Evolutionary conservation across 2,329 filamentous ascomycete genomes (phyloP).

Genomic region (Endoconidiophora polonica): DNA sequence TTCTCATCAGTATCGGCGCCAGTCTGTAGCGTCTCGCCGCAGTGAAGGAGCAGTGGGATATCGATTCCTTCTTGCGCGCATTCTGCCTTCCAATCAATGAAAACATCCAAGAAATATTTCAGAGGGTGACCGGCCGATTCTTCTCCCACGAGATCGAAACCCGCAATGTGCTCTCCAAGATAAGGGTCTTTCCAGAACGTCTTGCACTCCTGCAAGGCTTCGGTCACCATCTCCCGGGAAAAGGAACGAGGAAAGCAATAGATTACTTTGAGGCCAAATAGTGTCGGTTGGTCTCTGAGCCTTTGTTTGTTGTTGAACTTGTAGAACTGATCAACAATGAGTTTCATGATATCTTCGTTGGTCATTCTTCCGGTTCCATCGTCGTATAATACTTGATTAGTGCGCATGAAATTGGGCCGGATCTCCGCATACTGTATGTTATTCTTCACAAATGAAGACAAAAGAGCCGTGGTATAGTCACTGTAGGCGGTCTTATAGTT

Average conservation of each 20-base stretch:
- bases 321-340: constrained; percentile 38
- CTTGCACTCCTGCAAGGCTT: constrained; percentile 44
- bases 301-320: constrained; percentile 22
- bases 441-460: constrained; percentile 45
- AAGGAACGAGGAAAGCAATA: constrained; percentile 55
- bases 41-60: constrained; percentile 62
- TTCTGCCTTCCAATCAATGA: constrained; percentile 37
- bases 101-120: constrained; percentile 34
- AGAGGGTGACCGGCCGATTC: constrained; percentile 45
- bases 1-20: constrained; percentile 51
- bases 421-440: constrained; percentile 58
- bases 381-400: constrained; percentile 43
- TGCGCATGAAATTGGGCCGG: constrained; percentile 49
- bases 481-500: constrained; percentile 48
- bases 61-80: constrained; percentile 33
- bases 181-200: constrained; percentile 39
- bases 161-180: constrained; percentile 37
- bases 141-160: constrained; percentile 56
- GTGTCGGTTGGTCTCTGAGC: constrained; percentile 21
- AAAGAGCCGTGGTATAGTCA: constrained; percentile 40
- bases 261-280: constrained; percentile 51
- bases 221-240: constrained; percentile 26
- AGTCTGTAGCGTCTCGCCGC: constrained; percentile 55
- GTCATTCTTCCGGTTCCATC: constrained; percentile 35
- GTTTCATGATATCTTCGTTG: constrained; percentile 42